Base-by-base conservation (phyloP, 2,329 filamentous ascomycete species). In the Sarocladium kiliense region DNA sequence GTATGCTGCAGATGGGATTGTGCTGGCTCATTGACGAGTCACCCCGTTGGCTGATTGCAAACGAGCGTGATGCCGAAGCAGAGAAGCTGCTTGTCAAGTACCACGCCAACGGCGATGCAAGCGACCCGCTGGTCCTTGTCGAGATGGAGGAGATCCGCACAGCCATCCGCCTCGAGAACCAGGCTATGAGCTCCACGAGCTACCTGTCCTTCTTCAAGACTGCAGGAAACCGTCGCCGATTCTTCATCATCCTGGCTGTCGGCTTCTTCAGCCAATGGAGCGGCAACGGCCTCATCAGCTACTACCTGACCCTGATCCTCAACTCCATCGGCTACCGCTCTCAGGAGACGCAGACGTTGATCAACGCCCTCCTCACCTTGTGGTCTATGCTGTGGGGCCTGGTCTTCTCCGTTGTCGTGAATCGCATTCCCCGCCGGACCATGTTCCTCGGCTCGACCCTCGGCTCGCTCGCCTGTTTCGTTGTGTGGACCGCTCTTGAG, bases 11-110 rank as follows among this genome's bases (percentile, higher is more conserved):
- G 58, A 69, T 81, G 18, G 55, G 66, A 10, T 73, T 77, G 55
- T 66, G 78, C 53, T 72, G 69, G 59, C 76, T 81, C 50, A 73
- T 83, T 3, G 82, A 82, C 0, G 84, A 87, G 59, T 82, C 77
- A 0, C 84, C 84, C 1, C 74, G 84, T 37, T 86, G 77, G 76
- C 65, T 84, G 26, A 72, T 84, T 42, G 74, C 76, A 36, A 73
- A 79, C 57, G 79, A 80, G 26, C 71, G 73, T 25, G 57, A 65
- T 1, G 74, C 79, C 4, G 71, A 82, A 60, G 81, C 81, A 0
- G 73, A 69, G 16, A 66, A 68, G 0, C 76, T 82, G 21, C 62
- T 85, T 0, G 69, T 75, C 60, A 78, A 78, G 55, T 79, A 78
- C 41, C 77, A 82, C 53, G 77, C 74, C 25, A 77, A 79, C 56